A percentile compares a stretch with the other conserved stretches of the same genome.
phyloP scores from a whole-genome alignment of 139 green algal species.

The Limnomonas spitsbergensis region DNA sequence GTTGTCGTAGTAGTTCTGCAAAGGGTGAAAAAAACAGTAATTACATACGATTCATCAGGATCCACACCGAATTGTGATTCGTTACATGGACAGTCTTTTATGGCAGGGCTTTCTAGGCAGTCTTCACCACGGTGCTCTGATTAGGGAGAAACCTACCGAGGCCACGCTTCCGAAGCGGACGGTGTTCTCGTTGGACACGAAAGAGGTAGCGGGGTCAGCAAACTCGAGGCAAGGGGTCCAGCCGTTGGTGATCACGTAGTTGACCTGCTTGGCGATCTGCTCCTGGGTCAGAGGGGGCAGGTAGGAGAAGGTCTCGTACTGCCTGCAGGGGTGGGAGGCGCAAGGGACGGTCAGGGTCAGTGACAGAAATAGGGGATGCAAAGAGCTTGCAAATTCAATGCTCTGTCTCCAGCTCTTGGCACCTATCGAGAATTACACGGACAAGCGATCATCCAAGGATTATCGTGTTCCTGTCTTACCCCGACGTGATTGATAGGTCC shows the following conservation, averaged over 20 bases:
- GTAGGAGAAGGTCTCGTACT: conserved; percentile 99
- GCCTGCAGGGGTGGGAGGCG: conserved; percentile 49
- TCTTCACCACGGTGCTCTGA: background rate
- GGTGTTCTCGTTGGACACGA: conserved; percentile 58
- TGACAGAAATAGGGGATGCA: background rate
- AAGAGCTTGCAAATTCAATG: background rate
- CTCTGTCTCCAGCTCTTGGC: background rate
- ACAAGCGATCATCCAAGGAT: background rate
- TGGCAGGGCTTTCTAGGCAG: background rate
- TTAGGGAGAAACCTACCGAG: conserved; percentile 40
- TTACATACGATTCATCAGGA: background rate
- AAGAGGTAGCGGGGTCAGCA: conserved; percentile 67
- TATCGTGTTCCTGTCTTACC: background rate
- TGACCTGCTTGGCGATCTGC: conserved; percentile 89
- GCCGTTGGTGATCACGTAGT: conserved; percentile 92
- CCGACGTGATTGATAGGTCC: background rate
- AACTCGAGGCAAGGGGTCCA: conserved; percentile 95
- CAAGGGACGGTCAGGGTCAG: background rate
- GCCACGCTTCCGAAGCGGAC: conserved; percentile 62
- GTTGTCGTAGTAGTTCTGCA: conserved; percentile 85
- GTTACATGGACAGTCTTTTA: background rate
- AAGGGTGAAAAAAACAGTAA: background rate
- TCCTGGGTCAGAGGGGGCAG: conserved; percentile 88
- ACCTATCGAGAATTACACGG: background rate
- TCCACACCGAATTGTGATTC: background rate